Base-by-base conservation (phyloP, 495 filamentous ascomycete genomes). In the Xylaria scruposa region DNA sequence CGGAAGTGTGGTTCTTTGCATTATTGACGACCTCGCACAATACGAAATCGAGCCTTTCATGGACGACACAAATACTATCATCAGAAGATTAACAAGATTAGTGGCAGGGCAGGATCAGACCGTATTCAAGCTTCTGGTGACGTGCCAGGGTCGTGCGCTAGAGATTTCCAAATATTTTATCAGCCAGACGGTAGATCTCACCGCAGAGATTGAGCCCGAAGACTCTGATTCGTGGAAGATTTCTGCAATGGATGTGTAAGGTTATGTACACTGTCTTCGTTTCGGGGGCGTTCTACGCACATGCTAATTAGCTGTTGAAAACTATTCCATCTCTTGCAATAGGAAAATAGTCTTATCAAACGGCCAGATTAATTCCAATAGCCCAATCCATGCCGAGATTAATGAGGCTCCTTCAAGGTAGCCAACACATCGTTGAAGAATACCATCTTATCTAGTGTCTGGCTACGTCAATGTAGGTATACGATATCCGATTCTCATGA, bases 91-190 rank as follows among this genome's bases (percentile, higher is more conserved):
- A 36, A 58, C 66, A 46, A 31, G 51, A 21, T 51, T 68, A 19
- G 66, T 15, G 3, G 3, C 8, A n/a, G 38, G 9, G 1, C 33
- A 68, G 5, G 66, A 68, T 8, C 5, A 58, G n/a, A 58, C 59
- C 26, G 40, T 46, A 24, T 68, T 68, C 66, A 68, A 68, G 51
- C 66, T 68, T 38, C 40, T 68, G 8, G 66, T 68, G 8, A 68
- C 66, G 17, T 68, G 66, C 26, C 31, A 59, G n/a, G 51, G 66
- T 56, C 49, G 66, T 33, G 66, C 36, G 31, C 17, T 68, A 51
- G 66, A 59, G 0, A 47, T 58, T 21, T 68, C 66, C 49, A 56
- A 33, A 36, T 58, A 68, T 21, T 68, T 68, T 33, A 4, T 21
- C n/a, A 46, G 33, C 19, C 49, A 68, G 53, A 68, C 66, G 7